A percentile compares a stretch with the other conserved stretches of the same genome.
phyloP scores from a whole-genome alignment of 805 yeast species.

The Zygoascus tannicola region DNA sequence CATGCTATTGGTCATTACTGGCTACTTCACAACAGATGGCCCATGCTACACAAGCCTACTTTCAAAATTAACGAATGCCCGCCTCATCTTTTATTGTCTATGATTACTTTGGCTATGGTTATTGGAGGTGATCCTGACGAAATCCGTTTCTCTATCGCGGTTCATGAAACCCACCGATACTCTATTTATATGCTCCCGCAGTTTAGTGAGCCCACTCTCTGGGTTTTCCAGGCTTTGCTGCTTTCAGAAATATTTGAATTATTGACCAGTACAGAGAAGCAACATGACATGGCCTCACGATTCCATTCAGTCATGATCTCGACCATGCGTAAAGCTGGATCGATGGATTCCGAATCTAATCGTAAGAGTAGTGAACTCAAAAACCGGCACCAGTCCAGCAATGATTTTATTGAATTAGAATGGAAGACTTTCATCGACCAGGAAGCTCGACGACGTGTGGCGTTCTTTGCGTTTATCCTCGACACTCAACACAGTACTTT shows the following conservation, averaged over 20 bases:
- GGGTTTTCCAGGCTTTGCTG: conserved; percentile 67
- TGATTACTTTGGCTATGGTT: conserved; percentile 44
- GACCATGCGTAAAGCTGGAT: conserved; percentile 17
- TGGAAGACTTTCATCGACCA: conserved; percentile 16
- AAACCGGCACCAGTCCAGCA: background rate
- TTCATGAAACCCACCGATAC: conserved; percentile 53
- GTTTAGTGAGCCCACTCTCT: conserved; percentile 69
- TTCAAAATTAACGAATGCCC: conserved; percentile 38
- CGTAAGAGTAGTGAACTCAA: background rate
- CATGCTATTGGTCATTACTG: conserved; percentile 17
- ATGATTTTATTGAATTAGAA: conserved; percentile 4
- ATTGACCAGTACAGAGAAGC: conserved; percentile 23
- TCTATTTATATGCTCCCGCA: conserved; percentile 57
- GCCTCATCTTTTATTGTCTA: conserved; percentile 39
- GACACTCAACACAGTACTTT: conserved; percentile 72
- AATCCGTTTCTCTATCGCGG: conserved; percentile 32
- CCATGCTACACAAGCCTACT: conserved; percentile 47
- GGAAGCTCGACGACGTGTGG: conserved; percentile 69
- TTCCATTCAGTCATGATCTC: conserved; percentile 20
- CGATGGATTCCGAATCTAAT: conserved; percentile 5
- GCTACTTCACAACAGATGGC: conserved; percentile 43
- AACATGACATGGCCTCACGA: conserved; percentile 20
- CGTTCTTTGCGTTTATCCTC: conserved; percentile 72
- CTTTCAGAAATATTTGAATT: conserved; percentile 73
- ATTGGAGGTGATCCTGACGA: conserved; percentile 19